Evolutionary conservation across 768 basidiomycete genomes (phyloP).

Genomic region (Pulveroboletus sp.): DNA sequence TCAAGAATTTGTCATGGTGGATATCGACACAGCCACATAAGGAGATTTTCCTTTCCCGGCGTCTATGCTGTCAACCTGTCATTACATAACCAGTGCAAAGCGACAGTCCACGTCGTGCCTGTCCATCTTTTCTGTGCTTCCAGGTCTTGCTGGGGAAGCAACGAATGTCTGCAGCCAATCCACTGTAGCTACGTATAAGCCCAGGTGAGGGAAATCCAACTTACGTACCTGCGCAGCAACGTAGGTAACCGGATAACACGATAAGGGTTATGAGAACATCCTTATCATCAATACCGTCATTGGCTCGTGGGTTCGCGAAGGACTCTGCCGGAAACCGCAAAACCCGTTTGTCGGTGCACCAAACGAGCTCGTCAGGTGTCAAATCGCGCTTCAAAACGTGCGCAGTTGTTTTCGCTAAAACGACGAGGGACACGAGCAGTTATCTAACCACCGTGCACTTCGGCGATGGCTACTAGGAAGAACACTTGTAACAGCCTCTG

Average conservation of each 20-base stretch:
- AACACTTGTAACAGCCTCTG: no score
- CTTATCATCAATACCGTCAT: conserved; percentile 8
- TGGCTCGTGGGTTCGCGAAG: not conserved
- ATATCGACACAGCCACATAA: conserved; percentile 21
- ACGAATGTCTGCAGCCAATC: not conserved
- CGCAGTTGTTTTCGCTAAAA: no score
- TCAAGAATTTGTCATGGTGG: conserved; percentile 24
- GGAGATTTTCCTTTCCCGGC: conserved; percentile 17
- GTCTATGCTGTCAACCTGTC: not conserved
- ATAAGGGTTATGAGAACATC: conserved; percentile 5
- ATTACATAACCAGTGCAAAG: no score
- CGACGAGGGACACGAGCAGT: no score
- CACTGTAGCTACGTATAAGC: not conserved
- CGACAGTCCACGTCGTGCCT: no score
- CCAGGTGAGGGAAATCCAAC: not conserved
- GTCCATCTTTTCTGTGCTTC: no score
- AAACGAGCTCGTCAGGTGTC: conserved; percentile 7
- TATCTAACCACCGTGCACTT: no score
- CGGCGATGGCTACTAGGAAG: no score
- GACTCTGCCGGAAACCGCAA: conserved; percentile 3
- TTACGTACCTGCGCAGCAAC: not conserved
- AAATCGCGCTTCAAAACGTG: conserved; percentile 7
- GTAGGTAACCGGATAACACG: not conserved
- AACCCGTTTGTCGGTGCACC: not conserved
- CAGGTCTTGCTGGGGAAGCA: no score